phyloP scores from a whole-genome alignment of 768 basidiomycete genomes.

The Lactifluus piperatus region DNA sequence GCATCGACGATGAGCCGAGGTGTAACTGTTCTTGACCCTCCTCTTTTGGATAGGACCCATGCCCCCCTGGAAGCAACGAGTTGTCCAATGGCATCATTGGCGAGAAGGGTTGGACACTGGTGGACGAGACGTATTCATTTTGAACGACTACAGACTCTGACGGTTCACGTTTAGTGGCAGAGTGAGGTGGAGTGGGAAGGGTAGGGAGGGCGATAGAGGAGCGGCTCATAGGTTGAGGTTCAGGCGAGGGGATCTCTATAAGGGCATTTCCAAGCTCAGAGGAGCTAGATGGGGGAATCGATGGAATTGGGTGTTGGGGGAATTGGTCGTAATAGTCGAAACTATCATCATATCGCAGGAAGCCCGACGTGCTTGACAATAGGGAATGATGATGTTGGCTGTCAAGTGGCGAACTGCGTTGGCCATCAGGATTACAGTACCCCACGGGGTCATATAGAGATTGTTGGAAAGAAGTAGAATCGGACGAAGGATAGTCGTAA shows the following conservation, averaged over 20 bases:
- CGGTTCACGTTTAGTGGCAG: neutral
- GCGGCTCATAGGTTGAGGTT: neutral
- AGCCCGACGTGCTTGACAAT: neutral
- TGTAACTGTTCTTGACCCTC: neutral
- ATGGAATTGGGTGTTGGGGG: neutral
- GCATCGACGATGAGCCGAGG: neutral
- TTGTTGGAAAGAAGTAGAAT: neutral
- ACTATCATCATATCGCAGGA: neutral
- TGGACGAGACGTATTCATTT: neutral
- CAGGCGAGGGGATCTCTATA: slow-evolving; percentile 3
- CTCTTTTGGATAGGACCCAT: slow-evolving; percentile 2
- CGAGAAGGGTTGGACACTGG: neutral
- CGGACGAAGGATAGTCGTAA: slow-evolving; percentile 4
- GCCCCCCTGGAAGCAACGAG: neutral
- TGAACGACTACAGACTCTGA: neutral
- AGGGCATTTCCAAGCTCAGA: slow-evolving; percentile 18
- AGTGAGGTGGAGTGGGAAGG: neutral
- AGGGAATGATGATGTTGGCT: slow-evolving; percentile 4
- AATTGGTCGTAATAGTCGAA: neutral
- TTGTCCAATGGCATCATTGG: neutral
- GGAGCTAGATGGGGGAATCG: slow-evolving; percentile 1
- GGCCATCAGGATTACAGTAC: neutral
- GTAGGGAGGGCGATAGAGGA: slow-evolving; percentile 4
- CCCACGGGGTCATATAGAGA: neutral
- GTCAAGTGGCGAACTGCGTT: neutral